Evolutionary conservation across 495 filamentous ascomycete species (phyloP).

Genomic region (Sabuloglossum arenarium): DNA sequence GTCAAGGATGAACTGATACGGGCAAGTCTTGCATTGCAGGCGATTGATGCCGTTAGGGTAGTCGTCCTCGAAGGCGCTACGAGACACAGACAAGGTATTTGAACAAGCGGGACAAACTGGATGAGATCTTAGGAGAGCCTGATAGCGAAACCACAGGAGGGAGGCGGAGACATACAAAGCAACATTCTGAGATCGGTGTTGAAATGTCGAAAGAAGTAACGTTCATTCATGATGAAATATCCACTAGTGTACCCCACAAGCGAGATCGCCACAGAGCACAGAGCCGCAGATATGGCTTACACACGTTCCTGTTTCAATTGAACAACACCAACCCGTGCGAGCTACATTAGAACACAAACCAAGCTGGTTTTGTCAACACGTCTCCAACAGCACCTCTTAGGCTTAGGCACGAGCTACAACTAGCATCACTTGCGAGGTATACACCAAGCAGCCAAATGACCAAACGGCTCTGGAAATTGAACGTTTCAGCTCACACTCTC

Average conservation of each 20-base stretch:
- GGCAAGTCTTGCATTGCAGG: slow-evolving; percentile 85
- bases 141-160: neutral
- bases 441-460: too few species aligned
- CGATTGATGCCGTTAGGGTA: slow-evolving; percentile 38
- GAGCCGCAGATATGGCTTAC: neutral
- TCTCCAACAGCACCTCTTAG: neutral
- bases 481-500: neutral
- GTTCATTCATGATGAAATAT: neutral
- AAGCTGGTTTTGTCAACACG: too few species aligned
- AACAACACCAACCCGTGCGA: neutral
- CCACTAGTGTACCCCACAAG: neutral
- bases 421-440: neutral
- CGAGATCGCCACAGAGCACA: neutral
- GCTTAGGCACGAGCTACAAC: neutral
- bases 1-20: slow-evolving; percentile 62
- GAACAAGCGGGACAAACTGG: slow-evolving; percentile 83
- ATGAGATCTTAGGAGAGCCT: slow-evolving; percentile 1
- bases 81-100: slow-evolving; percentile 62
- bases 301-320: neutral
- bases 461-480: neutral
- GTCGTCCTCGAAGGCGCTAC: slow-evolving; percentile 26
- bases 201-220: neutral
- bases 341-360: neutral
- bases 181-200: slow-evolving; percentile 29
- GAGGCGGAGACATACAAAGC: slow-evolving; percentile 31